These are phyloP conservation scores for Colletotrichum horii DNA, from an alignment of 2,329 filamentous ascomycete genomes.

Conservation along the genomic window DNA sequence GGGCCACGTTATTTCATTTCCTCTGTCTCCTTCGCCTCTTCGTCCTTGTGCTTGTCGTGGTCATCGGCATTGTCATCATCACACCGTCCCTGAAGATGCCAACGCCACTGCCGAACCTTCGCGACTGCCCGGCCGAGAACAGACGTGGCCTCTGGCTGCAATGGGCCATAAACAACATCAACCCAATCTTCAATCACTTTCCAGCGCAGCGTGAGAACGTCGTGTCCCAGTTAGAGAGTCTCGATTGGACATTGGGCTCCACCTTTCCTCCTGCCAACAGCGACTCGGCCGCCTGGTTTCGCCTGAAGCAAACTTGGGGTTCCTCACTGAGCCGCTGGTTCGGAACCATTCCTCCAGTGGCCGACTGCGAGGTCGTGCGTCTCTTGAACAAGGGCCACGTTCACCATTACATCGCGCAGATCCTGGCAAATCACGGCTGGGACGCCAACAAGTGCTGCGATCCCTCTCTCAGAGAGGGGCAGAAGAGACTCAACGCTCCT, in stretches of 20 bases:
- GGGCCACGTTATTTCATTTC: neutral
- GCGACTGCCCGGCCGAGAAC: neutral
- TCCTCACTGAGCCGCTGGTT: too few species aligned
- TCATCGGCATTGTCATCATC: neutral
- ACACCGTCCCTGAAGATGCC: neutral
- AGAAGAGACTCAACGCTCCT: neutral
- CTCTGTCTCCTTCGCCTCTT: neutral
- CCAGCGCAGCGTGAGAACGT: too few species aligned
- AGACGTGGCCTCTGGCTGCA: neutral
- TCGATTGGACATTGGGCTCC: neutral
- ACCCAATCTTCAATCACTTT: too few species aligned
- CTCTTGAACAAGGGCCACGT: neutral
- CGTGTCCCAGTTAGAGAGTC: neutral
- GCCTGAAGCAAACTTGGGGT: neutral
- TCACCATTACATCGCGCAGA: neutral
- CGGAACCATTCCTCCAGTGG: neutral
- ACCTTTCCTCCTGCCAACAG: neutral
- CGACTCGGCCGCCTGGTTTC: neutral
- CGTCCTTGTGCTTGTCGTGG: neutral
- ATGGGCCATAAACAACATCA: neutral
- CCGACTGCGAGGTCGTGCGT: neutral
- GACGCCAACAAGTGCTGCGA: neutral
- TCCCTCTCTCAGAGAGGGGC: neutral
- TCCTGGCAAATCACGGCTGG: neutral
- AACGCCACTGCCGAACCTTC: neutral